Conservation (phyloP, 1,284 basidiomycete genomes). For the Apiotrichum montevideense region DNA sequence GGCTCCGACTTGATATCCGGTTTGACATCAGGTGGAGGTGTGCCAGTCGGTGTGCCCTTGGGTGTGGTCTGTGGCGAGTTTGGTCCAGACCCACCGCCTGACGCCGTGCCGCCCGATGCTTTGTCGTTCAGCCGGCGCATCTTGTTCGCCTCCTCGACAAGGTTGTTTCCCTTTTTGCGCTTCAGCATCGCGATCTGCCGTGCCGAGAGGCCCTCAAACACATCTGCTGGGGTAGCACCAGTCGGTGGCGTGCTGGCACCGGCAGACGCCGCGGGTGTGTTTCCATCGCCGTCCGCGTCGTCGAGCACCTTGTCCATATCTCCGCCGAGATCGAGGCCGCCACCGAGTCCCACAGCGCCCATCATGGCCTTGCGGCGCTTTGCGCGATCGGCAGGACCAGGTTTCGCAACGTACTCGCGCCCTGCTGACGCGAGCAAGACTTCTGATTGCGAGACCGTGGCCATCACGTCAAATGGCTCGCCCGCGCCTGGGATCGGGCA, state of each 20-base stretch:
- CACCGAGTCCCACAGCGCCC: slow-evolving; percentile 39
- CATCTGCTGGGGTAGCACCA: slow-evolving; percentile 21
- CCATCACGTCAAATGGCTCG: slow-evolving; percentile 22
- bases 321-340: slow-evolving; percentile 33
- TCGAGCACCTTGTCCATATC: slow-evolving; percentile 41
- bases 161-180: slow-evolving; percentile 45
- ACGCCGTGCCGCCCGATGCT: background rate
- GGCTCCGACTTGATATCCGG: slow-evolving; percentile 9
- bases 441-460: slow-evolving; percentile 19
- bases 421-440: slow-evolving; percentile 41
- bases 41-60: slow-evolving; percentile 10
- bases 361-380: slow-evolving; percentile 44
- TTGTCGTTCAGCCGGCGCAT: slow-evolving; percentile 38
- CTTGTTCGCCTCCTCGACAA: slow-evolving; percentile 44
- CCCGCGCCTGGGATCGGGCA: slow-evolving; percentile 13
- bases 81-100: slow-evolving; percentile 2
- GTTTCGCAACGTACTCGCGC: slow-evolving; percentile 41
- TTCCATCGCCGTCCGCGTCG: slow-evolving; percentile 21
- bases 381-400: slow-evolving; percentile 29
- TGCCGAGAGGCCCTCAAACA: slow-evolving; percentile 45
- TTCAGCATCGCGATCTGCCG: slow-evolving; percentile 47
- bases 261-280: background rate
- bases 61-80: slow-evolving; percentile 11
- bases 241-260: slow-evolving; percentile 6
- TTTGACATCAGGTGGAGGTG: slow-evolving; percentile 10